These are phyloP conservation scores for Penicillium sp. DNA, from an alignment of 2,329 filamentous ascomycete species.

Conservation along the genomic window DNA sequence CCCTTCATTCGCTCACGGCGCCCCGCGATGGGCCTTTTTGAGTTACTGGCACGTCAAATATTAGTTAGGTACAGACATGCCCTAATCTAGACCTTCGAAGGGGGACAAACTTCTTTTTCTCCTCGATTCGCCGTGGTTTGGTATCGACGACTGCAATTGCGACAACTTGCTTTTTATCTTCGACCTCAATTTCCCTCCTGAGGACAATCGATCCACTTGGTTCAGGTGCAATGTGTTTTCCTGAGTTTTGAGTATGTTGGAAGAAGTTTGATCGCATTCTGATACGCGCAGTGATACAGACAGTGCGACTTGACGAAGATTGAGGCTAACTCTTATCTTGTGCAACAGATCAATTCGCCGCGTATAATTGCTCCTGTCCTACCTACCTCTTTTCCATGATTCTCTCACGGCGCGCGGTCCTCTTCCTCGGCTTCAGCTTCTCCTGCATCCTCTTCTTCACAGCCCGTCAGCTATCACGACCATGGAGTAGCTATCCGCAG, in stretches of 20 bases:
- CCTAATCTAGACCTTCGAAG: constrained; percentile 10
- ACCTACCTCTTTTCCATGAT: constrained; percentile 36
- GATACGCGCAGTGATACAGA: neutral
- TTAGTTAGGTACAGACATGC: constrained; percentile 10
- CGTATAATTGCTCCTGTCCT: constrained; percentile 17
- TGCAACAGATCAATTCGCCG: constrained; percentile 26
- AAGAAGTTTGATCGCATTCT: neutral
- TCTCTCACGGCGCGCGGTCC: constrained; percentile 40
- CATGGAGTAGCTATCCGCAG: constrained; percentile 46
- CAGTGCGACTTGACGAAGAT: neutral
- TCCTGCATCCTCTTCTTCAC: constrained; percentile 39
- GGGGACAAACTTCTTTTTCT: neutral
- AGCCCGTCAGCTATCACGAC: constrained; percentile 37
- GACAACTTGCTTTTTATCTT: neutral
- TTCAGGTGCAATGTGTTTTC: constrained; percentile 7
- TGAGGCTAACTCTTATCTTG: constrained; percentile 9
- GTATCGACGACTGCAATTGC: neutral
- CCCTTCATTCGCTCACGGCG: constrained; percentile 18
- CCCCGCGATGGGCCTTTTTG: neutral
- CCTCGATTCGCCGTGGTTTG: neutral
- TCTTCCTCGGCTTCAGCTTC: constrained; percentile 43
- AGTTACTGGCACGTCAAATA: constrained; percentile 5
- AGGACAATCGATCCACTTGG: constrained; percentile 1
- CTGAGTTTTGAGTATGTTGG: constrained; percentile 8
- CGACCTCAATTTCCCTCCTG: neutral